Evolutionary conservation across 75 land plant genomes (phyloP).

Genomic region (Picea sitchensis): DNA sequence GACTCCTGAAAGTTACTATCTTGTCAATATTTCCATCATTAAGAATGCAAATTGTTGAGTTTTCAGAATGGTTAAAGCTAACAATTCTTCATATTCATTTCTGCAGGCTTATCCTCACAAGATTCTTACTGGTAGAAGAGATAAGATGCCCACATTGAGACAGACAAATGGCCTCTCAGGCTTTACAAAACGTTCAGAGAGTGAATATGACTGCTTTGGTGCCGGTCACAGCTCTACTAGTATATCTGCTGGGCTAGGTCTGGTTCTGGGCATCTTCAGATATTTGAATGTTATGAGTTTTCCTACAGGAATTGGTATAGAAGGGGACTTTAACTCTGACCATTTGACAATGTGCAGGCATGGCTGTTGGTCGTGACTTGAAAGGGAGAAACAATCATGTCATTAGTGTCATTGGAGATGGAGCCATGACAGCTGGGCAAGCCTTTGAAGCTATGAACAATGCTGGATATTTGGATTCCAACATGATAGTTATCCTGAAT

Average conservation of each 20-base stretch:
- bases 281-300: slow-evolving; percentile 4
- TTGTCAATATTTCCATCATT: background rate
- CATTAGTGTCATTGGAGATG: slow-evolving; percentile 90
- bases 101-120: slow-evolving; percentile 87
- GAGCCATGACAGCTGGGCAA: slow-evolving; percentile 99
- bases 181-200: slow-evolving; percentile 87
- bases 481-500: slow-evolving; percentile 98
- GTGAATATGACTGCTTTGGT: slow-evolving; percentile 83
- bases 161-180: slow-evolving; percentile 85
- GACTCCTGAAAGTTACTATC: background rate
- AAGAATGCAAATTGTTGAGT: slow-evolving; percentile 1
- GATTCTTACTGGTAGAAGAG: slow-evolving; percentile 82
- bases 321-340: background rate
- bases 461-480: slow-evolving; percentile 95
- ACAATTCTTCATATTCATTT: slow-evolving; percentile 3
- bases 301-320: background rate
- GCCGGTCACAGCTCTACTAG: slow-evolving; percentile 88
- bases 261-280: background rate
- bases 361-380: slow-evolving; percentile 96
- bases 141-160: slow-evolving; percentile 73
- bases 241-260: slow-evolving; percentile 90
- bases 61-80: background rate
- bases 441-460: slow-evolving; percentile 99
- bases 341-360: slow-evolving; percentile 43
- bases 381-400: slow-evolving; percentile 83